Conservation (phyloP, 805 yeast species). For the Blastobotrys attinorum region DNA sequence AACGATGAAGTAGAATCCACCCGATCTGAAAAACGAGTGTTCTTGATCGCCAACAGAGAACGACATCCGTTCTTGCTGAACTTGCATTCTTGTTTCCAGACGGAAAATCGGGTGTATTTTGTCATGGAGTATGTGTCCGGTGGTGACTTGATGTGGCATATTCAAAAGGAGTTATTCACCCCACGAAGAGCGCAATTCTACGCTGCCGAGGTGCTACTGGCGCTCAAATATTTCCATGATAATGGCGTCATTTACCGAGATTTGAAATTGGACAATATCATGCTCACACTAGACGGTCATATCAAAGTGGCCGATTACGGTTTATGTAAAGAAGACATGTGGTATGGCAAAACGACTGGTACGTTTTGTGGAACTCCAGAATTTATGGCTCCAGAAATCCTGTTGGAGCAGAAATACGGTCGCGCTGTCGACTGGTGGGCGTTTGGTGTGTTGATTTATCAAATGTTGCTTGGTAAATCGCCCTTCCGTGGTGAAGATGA, state of each 20-base stretch:
- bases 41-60: slow-evolving; percentile 71
- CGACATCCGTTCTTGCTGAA: slow-evolving; percentile 90
- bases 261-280: slow-evolving; percentile 87
- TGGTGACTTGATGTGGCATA: slow-evolving; percentile 99
- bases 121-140: slow-evolving; percentile 98
- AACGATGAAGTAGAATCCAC: slow-evolving; percentile 96
- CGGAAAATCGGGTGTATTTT: slow-evolving; percentile 93
- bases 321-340: slow-evolving; percentile 89
- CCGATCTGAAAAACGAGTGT: slow-evolving; percentile 88
- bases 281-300: slow-evolving; percentile 85
- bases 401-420: slow-evolving; percentile 86
- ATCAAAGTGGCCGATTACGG: slow-evolving; percentile 97
- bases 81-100: slow-evolving; percentile 92
- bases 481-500: slow-evolving; percentile 97
- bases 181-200: slow-evolving; percentile 91
- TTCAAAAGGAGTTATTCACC: slow-evolving; percentile 84
- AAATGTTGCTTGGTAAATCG: slow-evolving; percentile 92
- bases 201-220: slow-evolving; percentile 92
- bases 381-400: slow-evolving; percentile 97
- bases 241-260: slow-evolving; percentile 95
- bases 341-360: slow-evolving; percentile 74
- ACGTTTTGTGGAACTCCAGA: slow-evolving; percentile 99
- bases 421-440: slow-evolving; percentile 99
- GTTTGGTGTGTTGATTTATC: slow-evolving; percentile 91
- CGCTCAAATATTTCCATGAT: slow-evolving; percentile 87